Percentiles rank a stretch among this genome's conserved stretches.
Conservation (phyloP, 2,329 filamentous ascomycete species). For the Chaetomium globosum region DNA sequence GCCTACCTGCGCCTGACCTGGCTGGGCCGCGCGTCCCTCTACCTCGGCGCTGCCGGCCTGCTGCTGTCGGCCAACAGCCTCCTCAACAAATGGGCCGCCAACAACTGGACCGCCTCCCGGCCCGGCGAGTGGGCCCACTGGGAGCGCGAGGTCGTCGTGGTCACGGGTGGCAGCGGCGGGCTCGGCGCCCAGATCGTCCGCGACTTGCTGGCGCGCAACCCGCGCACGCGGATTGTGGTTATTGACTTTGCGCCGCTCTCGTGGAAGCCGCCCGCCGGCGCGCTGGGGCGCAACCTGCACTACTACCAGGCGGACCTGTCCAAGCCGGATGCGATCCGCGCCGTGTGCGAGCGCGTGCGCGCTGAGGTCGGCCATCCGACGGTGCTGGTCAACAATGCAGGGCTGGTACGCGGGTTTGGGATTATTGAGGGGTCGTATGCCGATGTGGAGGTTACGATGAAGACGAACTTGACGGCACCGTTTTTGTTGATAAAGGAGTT, state of each 20-base stretch:
- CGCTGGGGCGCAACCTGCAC: conserved; percentile 29
- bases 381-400: conserved; percentile 45
- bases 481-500: conserved; percentile 62
- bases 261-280: conserved; percentile 37
- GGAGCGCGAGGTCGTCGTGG: conserved; percentile 47
- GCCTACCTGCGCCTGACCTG: conserved; percentile 15
- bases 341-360: conserved; percentile 40
- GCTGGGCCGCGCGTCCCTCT: conserved; percentile 20
- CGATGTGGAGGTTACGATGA: conserved; percentile 40
- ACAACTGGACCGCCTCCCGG: conserved; percentile 31
- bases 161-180: conserved; percentile 50
- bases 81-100: conserved; percentile 33
- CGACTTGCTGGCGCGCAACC: conserved; percentile 38
- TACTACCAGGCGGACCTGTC: conserved; percentile 48
- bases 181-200: conserved; percentile 46
- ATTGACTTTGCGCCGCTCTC: conserved; percentile 42
- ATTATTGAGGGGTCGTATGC: conserved; percentile 40
- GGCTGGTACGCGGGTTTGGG: conserved; percentile 38
- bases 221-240: conserved; percentile 40
- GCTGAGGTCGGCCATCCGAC: conserved; percentile 45
- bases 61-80: conserved; percentile 28
- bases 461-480: conserved; percentile 60
- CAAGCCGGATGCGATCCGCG: conserved; percentile 39
- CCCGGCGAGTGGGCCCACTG: conserved; percentile 42
- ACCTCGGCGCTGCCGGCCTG: conserved; percentile 25